Evolutionary conservation across 805 yeast genomes (phyloP).

Genomic region (Lachancea mirantina): DNA sequence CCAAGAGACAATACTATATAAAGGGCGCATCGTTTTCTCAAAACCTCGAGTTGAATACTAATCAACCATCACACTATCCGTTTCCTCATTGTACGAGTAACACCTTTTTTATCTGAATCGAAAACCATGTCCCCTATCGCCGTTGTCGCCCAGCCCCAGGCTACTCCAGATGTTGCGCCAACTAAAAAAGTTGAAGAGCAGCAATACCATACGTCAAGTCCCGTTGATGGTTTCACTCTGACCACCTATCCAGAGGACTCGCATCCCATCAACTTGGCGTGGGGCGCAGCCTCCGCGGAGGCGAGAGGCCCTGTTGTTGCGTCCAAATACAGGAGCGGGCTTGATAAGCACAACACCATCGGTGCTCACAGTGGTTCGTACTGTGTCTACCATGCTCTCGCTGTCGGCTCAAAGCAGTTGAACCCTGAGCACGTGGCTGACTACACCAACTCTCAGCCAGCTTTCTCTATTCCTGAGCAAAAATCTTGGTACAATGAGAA

Average conservation of each 20-base stretch:
- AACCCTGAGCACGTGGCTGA: conserved; percentile 48
- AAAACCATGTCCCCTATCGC: conserved; percentile 4
- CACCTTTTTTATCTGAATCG: no score
- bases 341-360: conserved; percentile 50
- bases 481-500: conserved; percentile 49
- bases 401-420: conserved; percentile 54
- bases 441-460: conserved; percentile 58
- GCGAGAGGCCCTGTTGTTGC: conserved; percentile 54
- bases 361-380: conserved; percentile 64
- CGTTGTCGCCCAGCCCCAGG: background rate
- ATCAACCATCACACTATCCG: no score
- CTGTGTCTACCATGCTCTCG: conserved; percentile 57
- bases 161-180: no score
- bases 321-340: conserved; percentile 43
- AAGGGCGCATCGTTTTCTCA: no score
- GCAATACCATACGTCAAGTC: no score
- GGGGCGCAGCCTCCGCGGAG: conserved; percentile 46
- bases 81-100: no score
- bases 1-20: no score
- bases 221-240: conserved; percentile 32
- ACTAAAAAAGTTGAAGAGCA: no score
- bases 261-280: conserved; percentile 41
- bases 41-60: no score
- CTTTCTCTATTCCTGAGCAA: conserved; percentile 46
- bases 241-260: conserved; percentile 50